phyloP scores from a whole-genome alignment of 1,284 basidiomycete genomes.

The Melampsora occidentalis region DNA sequence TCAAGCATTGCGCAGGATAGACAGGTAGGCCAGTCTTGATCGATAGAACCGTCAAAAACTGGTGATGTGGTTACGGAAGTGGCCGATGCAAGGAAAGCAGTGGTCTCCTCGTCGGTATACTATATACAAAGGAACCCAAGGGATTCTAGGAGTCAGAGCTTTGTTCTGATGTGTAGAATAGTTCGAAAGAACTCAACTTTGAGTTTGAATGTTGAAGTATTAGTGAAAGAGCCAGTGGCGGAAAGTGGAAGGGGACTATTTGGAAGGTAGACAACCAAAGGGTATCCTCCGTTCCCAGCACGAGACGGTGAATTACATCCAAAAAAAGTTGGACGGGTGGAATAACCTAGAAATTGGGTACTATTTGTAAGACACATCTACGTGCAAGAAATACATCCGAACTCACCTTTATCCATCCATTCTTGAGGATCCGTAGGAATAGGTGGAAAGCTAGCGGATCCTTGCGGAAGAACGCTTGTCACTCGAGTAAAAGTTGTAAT shows the following conservation, averaged over 20 bases:
- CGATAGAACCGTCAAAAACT: conserved; percentile 51
- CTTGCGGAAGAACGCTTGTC: not conserved
- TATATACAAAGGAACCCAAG: not conserved
- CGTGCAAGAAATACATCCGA: not conserved
- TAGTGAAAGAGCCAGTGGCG: not conserved
- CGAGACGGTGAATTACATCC: conserved; percentile 58
- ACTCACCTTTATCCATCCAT: conserved; percentile 24
- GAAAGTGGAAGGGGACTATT: conserved; percentile 13
- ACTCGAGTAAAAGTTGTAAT: conserved; percentile 51
- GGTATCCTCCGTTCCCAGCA: conserved; percentile 34
- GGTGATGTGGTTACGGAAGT: conserved; percentile 46
- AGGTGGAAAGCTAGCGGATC: conserved; percentile 21
- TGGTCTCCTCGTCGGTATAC: conserved; percentile 12
- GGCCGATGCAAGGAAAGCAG: conserved; percentile 44
- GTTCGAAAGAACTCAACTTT: conserved; percentile 19
- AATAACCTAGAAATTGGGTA: conserved; percentile 59
- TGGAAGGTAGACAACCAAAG: conserved; percentile 33
- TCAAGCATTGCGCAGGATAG: conserved; percentile 55
- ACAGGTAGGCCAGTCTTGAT: conserved; percentile 54
- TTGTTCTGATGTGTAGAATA: too few relatives aligned
- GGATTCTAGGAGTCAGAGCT: too few relatives aligned
- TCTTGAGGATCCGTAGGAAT: conserved; percentile 25
- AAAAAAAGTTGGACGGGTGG: conserved; percentile 70
- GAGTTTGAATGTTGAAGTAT: conserved; percentile 32
- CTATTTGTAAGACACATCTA: not conserved